These are phyloP conservation scores for Phytophthora sojae DNA, from an alignment of 352 stramenopile genomes.

Conservation along the genomic window DNA sequence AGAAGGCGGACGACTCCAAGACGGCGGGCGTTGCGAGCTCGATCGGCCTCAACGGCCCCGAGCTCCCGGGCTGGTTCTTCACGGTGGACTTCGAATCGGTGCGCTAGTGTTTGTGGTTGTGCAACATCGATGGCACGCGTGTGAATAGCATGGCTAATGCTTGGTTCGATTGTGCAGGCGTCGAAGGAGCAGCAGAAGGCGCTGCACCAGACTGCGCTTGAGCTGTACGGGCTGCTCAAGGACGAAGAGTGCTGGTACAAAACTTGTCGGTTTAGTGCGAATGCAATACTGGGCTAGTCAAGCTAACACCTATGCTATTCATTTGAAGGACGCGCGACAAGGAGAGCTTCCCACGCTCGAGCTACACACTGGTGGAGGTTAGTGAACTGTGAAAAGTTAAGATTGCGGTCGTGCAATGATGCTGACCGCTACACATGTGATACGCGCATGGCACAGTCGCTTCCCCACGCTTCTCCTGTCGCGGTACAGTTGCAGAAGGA, in stretches of 20 bases:
- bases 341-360: slow-evolving; percentile 82
- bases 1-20: slow-evolving; percentile 47
- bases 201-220: slow-evolving; percentile 54
- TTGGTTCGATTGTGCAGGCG: slow-evolving; percentile 33
- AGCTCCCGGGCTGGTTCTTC: slow-evolving; percentile 78
- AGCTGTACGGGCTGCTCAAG: slow-evolving; percentile 71
- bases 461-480: slow-evolving; percentile 43
- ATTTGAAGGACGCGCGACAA: slow-evolving; percentile 70
- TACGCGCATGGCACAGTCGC: slow-evolving; percentile 32
- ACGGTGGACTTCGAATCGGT: slow-evolving; percentile 62
- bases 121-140: not conserved
- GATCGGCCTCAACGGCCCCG: slow-evolving; percentile 48
- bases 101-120: not conserved
- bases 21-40: slow-evolving; percentile 62
- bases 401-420: not conserved
- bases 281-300: too few species aligned
- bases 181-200: slow-evolving; percentile 53
- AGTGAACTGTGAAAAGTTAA: not conserved
- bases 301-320: not conserved
- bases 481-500: slow-evolving; percentile 30
- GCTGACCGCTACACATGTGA: not conserved
- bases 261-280: not conserved
- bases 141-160: not conserved
- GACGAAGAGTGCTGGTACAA: slow-evolving; percentile 77
- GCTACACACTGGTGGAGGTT: slow-evolving; percentile 78